phyloP scores from a whole-genome alignment of 2,329 filamentous ascomycete genomes.

The Cladosporium sphaerospermum region DNA sequence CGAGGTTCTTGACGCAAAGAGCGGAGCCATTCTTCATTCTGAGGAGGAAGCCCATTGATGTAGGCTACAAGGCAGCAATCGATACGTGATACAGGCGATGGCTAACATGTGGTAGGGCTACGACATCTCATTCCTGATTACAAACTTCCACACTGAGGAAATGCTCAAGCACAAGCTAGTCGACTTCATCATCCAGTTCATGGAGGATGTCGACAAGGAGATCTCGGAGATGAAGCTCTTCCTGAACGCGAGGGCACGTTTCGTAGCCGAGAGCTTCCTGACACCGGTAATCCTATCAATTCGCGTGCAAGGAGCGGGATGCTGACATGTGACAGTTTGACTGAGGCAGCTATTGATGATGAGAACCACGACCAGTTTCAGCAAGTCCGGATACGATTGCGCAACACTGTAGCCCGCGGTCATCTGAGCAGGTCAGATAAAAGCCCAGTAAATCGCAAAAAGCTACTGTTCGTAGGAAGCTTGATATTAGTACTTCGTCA shows the following conservation, averaged over 20 bases:
- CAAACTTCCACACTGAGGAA: constrained; percentile 96
- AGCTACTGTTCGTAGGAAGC: too few relatives aligned
- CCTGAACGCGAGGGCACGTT: constrained; percentile 91
- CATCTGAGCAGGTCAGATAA: background rate
- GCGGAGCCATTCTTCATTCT: constrained; percentile 97
- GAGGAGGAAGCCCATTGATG: constrained; percentile 89
- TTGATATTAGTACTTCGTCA: too few relatives aligned
- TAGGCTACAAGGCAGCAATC: constrained; percentile 36
- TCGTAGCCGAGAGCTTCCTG: constrained; percentile 96
- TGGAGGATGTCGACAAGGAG: constrained; percentile 99
- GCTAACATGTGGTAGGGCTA: constrained; percentile 61
- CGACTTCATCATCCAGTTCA: constrained; percentile 98
- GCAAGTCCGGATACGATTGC: background rate
- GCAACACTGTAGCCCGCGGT: too few relatives aligned
- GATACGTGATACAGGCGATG: background rate
- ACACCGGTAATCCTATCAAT: constrained; percentile 60
- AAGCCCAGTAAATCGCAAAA: too few relatives aligned
- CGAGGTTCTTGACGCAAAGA: constrained; percentile 88
- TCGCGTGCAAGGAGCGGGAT: background rate
- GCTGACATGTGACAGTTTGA: constrained; percentile 20
- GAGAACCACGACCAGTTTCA: constrained; percentile 4
- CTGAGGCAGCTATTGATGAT: constrained; percentile 2
- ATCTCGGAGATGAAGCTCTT: constrained; percentile 99
- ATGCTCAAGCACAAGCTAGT: constrained; percentile 99
- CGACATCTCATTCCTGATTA: constrained; percentile 97